phyloP scores from a whole-genome alignment of 331 rosid species.

The Phaseolus coccineus region DNA sequence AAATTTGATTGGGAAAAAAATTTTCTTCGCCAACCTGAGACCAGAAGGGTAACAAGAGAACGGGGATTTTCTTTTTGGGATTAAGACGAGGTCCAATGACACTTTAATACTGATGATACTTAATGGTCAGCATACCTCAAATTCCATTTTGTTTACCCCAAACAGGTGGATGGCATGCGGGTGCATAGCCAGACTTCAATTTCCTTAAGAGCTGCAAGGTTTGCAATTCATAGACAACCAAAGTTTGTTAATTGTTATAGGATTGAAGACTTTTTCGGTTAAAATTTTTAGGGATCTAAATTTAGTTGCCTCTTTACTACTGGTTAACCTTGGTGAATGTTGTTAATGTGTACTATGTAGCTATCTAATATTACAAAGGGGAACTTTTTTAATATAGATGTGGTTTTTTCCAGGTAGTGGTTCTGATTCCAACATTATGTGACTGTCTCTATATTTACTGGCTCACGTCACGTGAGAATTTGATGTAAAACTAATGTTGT shows the following conservation, averaged over 20 bases:
- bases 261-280: conserved; percentile 4
- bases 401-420: too few species aligned
- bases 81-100: conserved; percentile 44
- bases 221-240: conserved; percentile 8
- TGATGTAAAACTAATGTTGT: neutral
- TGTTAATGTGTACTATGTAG: neutral
- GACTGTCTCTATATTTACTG: too few species aligned
- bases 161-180: conserved; percentile 20
- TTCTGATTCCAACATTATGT: too few species aligned
- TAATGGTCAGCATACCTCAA: conserved; percentile 12
- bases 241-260: neutral
- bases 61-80: conserved; percentile 79
- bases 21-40: conserved; percentile 68
- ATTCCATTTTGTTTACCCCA: conserved; percentile 20
- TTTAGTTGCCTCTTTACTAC: neutral
- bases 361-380: too few species aligned
- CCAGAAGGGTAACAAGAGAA: conserved; percentile 70
- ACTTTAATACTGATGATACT: neutral
- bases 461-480: too few species aligned
- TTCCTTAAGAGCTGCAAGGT: conserved; percentile 17
- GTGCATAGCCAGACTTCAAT: neutral
- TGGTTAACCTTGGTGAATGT: conserved; percentile 14
- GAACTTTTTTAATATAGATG: too few species aligned
- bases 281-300: conserved; percentile 31
- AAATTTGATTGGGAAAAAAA: conserved; percentile 52